Evolutionary conservation across 1,139 yeast genomes (phyloP).

Genomic region (Diutina sp.): DNA sequence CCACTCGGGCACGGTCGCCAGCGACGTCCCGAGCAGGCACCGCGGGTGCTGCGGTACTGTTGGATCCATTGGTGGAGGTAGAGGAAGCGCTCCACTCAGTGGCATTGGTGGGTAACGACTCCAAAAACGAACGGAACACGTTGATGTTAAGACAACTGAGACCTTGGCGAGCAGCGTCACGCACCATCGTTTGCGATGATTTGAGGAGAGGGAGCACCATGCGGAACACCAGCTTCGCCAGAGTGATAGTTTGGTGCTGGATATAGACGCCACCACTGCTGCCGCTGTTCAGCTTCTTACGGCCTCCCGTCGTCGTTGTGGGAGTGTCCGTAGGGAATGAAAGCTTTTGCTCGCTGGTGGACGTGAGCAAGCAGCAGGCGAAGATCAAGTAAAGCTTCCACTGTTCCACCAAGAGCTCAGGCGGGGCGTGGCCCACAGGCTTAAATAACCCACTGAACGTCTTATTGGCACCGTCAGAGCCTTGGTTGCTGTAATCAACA

Average conservation of each 20-base stretch:
- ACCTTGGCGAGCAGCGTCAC: conserved; percentile 81
- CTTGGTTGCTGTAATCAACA: conserved; percentile 42
- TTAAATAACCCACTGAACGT: conserved; percentile 19
- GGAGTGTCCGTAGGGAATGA: conserved; percentile 37
- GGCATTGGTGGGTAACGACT: conserved; percentile 56
- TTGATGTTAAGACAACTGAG: conserved; percentile 83
- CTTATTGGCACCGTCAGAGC: conserved; percentile 27
- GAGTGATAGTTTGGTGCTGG: conserved; percentile 84
- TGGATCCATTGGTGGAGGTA: not conserved
- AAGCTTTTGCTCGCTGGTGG: conserved; percentile 74
- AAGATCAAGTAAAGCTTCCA: conserved; percentile 84
- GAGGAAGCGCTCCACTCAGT: conserved; percentile 17
- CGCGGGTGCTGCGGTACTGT: not conserved
- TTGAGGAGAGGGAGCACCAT: conserved; percentile 77
- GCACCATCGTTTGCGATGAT: conserved; percentile 56
- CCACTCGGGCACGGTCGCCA: conserved; percentile 53
- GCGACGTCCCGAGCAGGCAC: conserved; percentile 16
- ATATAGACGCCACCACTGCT: conserved; percentile 49
- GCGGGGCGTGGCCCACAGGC: conserved; percentile 27
- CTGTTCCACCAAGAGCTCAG: conserved; percentile 70
- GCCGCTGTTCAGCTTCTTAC: conserved; percentile 47
- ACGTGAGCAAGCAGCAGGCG: conserved; percentile 84
- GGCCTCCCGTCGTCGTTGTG: conserved; percentile 24
- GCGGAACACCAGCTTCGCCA: conserved; percentile 81
- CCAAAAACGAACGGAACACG: conserved; percentile 72